These are phyloP conservation scores for Cryptosporidium sp. DNA, from an alignment of 169 alveolate genomes.

Conservation along the genomic window DNA sequence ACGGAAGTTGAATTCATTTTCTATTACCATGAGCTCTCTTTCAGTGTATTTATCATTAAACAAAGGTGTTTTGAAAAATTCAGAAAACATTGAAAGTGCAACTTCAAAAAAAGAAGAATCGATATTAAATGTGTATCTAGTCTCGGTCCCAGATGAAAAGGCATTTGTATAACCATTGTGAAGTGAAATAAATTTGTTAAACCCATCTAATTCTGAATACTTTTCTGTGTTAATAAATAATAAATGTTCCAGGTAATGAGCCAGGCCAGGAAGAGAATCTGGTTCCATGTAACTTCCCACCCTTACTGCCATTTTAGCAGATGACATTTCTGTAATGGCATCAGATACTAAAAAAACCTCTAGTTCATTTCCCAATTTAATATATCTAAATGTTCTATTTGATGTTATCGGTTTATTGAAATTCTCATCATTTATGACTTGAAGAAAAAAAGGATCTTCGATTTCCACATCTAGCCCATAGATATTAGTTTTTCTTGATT, in stretches of 20 bases:
- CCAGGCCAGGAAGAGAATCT: slow-evolving; percentile 83
- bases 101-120: slow-evolving; percentile 78
- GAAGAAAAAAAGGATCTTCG: background rate
- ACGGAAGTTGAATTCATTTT: slow-evolving; percentile 80
- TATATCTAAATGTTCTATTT: slow-evolving; percentile 42
- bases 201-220: slow-evolving; percentile 84
- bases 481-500: background rate
- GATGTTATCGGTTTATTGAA: slow-evolving; percentile 30
- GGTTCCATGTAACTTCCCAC: slow-evolving; percentile 84
- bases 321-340: slow-evolving; percentile 77
- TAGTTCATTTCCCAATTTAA: slow-evolving; percentile 80
- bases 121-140: slow-evolving; percentile 81
- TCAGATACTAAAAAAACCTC: slow-evolving; percentile 82
- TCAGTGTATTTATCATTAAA: slow-evolving; percentile 80
- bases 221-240: slow-evolving; percentile 86
- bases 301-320: slow-evolving; percentile 84
- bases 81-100: slow-evolving; percentile 82
- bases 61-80: slow-evolving; percentile 83
- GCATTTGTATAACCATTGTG: slow-evolving; percentile 86
- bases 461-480: background rate
- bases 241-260: slow-evolving; percentile 90
- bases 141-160: slow-evolving; percentile 77
- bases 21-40: slow-evolving; percentile 85
- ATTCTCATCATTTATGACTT: slow-evolving; percentile 3
- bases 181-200: slow-evolving; percentile 70